These are phyloP conservation scores for Mucor lusitanicus DNA, from an alignment of 371 early-diverging fungal species.

Conservation along the genomic window DNA sequence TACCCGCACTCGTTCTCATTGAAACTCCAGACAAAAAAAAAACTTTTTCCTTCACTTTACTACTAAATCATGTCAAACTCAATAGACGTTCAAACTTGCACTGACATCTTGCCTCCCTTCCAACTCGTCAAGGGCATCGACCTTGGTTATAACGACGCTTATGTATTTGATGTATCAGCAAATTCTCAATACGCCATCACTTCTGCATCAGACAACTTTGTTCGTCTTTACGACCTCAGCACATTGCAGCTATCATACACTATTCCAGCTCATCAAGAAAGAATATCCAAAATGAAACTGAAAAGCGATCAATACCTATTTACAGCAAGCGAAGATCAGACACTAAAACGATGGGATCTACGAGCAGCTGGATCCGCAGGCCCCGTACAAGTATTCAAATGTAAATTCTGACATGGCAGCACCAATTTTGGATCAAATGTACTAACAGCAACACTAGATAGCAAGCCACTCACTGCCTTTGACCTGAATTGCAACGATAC, in stretches of 20 bases:
- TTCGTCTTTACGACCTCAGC: constrained; percentile 67
- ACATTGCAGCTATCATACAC: constrained; percentile 51
- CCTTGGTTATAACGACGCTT: constrained; percentile 56
- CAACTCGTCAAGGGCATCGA: constrained; percentile 38
- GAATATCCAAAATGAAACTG: constrained; percentile 63
- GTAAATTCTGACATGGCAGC: constrained; percentile 44
- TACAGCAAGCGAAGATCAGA: constrained; percentile 66
- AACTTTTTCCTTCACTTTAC: constrained; percentile 6
- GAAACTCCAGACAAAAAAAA: background rate
- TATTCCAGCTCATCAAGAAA: constrained; percentile 53
- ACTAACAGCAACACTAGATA: constrained; percentile 29
- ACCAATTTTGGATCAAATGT: background rate
- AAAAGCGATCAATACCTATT: constrained; percentile 63
- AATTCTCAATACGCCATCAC: constrained; percentile 61
- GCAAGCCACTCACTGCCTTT: constrained; percentile 64
- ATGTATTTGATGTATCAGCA: constrained; percentile 68
- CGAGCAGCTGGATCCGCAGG: constrained; percentile 35
- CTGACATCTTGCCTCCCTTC: constrained; percentile 38
- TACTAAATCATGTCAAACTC: constrained; percentile 3
- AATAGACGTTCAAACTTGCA: constrained; percentile 26
- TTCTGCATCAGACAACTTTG: constrained; percentile 66
- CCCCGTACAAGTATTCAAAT: constrained; percentile 60
- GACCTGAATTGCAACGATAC: constrained; percentile 68
- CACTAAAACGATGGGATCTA: constrained; percentile 74
- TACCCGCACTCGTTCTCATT: background rate